A percentile compares a stretch with the other conserved stretches of the same genome.
phyloP scores from a whole-genome alignment of 1,139 yeast species.

The Yamadazyma dendronema region DNA sequence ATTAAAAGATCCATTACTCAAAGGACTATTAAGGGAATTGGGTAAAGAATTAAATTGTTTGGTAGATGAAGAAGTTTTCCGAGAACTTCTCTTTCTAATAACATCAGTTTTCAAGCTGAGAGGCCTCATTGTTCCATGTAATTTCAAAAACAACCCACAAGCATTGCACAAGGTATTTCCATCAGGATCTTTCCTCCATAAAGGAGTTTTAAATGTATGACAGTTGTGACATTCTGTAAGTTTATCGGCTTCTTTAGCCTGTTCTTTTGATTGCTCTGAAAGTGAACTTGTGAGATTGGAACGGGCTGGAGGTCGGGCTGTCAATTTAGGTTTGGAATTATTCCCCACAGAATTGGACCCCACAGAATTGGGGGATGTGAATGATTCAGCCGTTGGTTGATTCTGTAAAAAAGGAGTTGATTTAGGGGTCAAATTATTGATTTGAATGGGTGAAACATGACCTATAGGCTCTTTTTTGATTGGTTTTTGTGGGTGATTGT shows the following conservation, averaged over 20 bases:
- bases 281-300: slow-evolving; percentile 38
- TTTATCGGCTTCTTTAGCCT: slow-evolving; percentile 7
- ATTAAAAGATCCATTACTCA: slow-evolving; percentile 1
- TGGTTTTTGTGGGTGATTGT: not conserved
- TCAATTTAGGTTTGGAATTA: slow-evolving; percentile 6
- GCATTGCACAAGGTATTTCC: slow-evolving; percentile 60
- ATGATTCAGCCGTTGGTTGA: slow-evolving; percentile 3
- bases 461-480: slow-evolving; percentile 15
- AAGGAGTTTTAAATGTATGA: slow-evolving; percentile 55
- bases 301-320: slow-evolving; percentile 16
- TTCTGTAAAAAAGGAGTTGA: slow-evolving; percentile 5
- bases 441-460: slow-evolving; percentile 15
- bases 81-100: slow-evolving; percentile 65
- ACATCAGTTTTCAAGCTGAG: slow-evolving; percentile 81
- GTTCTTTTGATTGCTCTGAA: slow-evolving; percentile 14
- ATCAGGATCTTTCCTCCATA: slow-evolving; percentile 57
- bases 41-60: slow-evolving; percentile 16
- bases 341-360: slow-evolving; percentile 2
- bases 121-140: slow-evolving; percentile 59
- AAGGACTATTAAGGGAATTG: slow-evolving; percentile 6
- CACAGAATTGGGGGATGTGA: slow-evolving; percentile 7
- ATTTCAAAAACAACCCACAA: slow-evolving; percentile 55
- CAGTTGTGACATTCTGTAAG: slow-evolving; percentile 46
- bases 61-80: slow-evolving; percentile 9
- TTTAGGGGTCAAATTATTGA: slow-evolving; percentile 10